Base-by-base conservation (phyloP, 1,284 basidiomycete genomes). In the Phellopilus nigrolimitatus region DNA sequence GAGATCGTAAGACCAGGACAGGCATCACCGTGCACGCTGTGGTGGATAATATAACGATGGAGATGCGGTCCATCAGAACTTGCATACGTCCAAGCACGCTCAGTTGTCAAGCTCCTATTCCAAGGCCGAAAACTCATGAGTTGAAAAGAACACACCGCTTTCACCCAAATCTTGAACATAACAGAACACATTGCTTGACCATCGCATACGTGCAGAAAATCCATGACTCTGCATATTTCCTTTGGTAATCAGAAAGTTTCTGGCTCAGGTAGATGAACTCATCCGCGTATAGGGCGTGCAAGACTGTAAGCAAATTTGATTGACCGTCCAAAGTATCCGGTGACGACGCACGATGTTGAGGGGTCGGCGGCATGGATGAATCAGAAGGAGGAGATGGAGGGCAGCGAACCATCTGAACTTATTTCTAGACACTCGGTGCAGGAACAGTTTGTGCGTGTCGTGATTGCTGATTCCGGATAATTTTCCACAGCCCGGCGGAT, bases 271-370 rank as follows among this genome's bases (percentile, higher is more conserved):
- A 54, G 7, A 53, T 58, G 22, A 61, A 56, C 41, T 61, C 60
- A 38, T 61, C 60, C 15, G 59, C 59, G 40, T 60, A 59, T 10
- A 59, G 51, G 25, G 50, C 51, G n/a, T 55, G 55, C 10, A 60
- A 41, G 24, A 57, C 28, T 15, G 31, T 34, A 34, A 53, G 47
- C 24, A 60, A 40, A 15, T 46, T 30, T 33, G 12, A 8, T 21
- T 43, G 27, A 2, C 19, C 28, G 9, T 43, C 33, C 40, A 17
- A 44, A 36, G 24, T 33, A 15, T 39, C 25, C 10, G 30, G 25
- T n/a, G 36, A 21, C 25, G 36, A 27, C 15, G 21, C 24, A 19
- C 22, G 40, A n/a, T 21, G 24, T 13, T 8, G 15, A 10, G n/a
- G 21, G 37, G 24, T 15, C 7, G n/a, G 3, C 5, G 37, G 17